Percentiles rank a stretch among this genome's conserved stretches.
Conservation (phyloP, 441 rosid species). For the Populus hybrid region DNA sequence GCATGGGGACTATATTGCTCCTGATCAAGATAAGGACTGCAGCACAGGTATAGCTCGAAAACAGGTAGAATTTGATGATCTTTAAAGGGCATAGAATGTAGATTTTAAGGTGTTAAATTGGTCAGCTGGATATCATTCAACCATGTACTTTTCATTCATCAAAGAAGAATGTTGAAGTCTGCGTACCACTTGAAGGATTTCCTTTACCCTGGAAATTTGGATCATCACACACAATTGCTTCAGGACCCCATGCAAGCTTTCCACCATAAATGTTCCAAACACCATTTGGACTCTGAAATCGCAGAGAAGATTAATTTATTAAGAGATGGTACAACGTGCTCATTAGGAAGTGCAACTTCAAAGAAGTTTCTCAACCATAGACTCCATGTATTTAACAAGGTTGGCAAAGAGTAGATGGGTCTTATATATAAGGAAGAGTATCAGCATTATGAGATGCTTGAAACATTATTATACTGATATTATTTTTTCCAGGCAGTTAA, state of each 20-base stretch:
- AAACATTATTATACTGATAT: not conserved
- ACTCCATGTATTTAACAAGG: not conserved
- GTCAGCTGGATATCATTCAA: slow-evolving; percentile 1
- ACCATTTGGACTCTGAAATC: slow-evolving; percentile 49
- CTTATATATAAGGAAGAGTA: not conserved
- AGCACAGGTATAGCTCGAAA: not conserved
- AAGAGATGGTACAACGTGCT: not conserved
- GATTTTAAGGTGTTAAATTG: not conserved
- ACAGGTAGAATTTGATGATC: not conserved
- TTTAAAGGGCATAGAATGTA: not conserved
- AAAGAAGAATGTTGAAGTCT: not conserved
- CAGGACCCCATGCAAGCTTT: slow-evolving; percentile 56
- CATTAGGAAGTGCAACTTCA: not conserved
- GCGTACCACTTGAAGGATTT: slow-evolving; percentile 54
- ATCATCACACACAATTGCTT: slow-evolving; percentile 57
- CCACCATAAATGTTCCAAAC: slow-evolving; percentile 55
- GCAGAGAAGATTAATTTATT: slow-evolving; percentile 9
- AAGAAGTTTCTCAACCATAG: not conserved
- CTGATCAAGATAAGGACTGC: not conserved
- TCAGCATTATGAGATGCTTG: not conserved
- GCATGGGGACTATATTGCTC: not conserved
- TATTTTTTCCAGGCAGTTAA: not conserved
- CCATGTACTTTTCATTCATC: not conserved
- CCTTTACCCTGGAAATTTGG: slow-evolving; percentile 52
- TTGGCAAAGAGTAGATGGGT: not conserved